phyloP scores from a whole-genome alignment of 2,329 filamentous ascomycete species.

The Fusarium mundagurra region DNA sequence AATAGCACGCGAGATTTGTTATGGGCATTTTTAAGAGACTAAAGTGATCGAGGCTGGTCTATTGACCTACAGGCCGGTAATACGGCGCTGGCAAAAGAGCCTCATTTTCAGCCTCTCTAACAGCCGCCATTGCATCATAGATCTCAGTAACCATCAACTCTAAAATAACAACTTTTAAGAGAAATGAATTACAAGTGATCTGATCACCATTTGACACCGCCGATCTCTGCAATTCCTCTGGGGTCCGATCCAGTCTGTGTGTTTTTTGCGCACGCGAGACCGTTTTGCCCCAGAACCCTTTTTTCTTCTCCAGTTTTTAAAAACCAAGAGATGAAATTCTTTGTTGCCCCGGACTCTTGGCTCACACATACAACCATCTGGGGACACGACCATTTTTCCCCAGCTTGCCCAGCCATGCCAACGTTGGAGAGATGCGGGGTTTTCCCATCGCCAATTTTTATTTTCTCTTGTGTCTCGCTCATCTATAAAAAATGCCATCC shows the following conservation, averaged over 20 bases:
- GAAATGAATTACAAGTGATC: no score
- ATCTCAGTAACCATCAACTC: fast-evolving
- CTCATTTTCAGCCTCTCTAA: not conserved
- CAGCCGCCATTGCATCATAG: no score
- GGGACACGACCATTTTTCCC: not conserved
- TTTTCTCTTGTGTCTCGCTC: not conserved
- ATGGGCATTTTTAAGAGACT: not conserved
- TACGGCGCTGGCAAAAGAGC: not conserved
- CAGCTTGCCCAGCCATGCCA: not conserved
- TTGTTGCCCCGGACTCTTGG: not conserved
- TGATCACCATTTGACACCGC: not conserved
- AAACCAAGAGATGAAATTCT: not conserved
- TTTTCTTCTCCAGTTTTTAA: not conserved
- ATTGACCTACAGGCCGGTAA: not conserved
- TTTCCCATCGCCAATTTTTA: not conserved
- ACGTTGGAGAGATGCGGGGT: not conserved
- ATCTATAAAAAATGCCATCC: not conserved
- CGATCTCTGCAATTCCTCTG: not conserved
- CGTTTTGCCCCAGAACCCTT: not conserved
- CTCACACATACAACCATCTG: not conserved
- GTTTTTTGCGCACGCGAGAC: not conserved
- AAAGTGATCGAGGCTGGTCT: not conserved
- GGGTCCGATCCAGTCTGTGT: not conserved
- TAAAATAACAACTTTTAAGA: fast-evolving
- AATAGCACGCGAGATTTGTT: not conserved